Percentiles rank a stretch among this genome's conserved stretches.
phyloP scores from a whole-genome alignment of 2,329 filamentous ascomycete species.

The Cordyceps militaris region DNA sequence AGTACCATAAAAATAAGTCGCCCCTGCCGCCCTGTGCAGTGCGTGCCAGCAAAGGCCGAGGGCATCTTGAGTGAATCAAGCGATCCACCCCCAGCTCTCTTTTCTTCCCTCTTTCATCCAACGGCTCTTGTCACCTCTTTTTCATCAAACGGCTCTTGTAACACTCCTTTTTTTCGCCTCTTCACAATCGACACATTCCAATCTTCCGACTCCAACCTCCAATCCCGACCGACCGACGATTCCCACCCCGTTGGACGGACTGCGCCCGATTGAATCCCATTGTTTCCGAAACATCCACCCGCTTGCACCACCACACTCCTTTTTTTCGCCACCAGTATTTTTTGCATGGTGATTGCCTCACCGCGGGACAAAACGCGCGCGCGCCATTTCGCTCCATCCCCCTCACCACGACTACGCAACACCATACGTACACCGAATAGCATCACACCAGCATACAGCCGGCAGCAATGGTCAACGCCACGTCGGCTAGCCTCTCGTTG shows the following conservation, averaged over 20 bases:
- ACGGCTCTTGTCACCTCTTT: neutral
- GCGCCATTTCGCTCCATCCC: neutral
- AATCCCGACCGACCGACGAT: neutral
- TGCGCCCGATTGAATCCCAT: neutral
- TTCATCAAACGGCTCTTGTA: neutral
- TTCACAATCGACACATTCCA: neutral
- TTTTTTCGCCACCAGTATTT: neutral
- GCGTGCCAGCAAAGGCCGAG: neutral
- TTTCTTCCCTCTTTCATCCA: neutral
- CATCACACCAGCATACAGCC: too few relatives aligned
- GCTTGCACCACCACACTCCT: neutral
- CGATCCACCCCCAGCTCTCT: neutral
- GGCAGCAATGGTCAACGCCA: slow-evolving; percentile 34
- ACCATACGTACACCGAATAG: too few relatives aligned
- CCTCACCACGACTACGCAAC: neutral
- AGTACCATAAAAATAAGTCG: neutral
- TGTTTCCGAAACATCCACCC: neutral
- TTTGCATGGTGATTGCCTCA: slow-evolving; percentile 1
- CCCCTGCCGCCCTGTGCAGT: neutral
- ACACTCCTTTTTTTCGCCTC: neutral
- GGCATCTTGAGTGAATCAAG: slow-evolving; percentile 1
- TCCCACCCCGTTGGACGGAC: neutral
- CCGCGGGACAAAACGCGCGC: slow-evolving; percentile 2
- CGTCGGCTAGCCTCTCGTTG: slow-evolving; percentile 22
- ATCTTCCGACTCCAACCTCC: neutral